These are phyloP conservation scores for Vanrija pseudolonga DNA, from an alignment of 1,284 basidiomycete species.

Conservation along the genomic window DNA sequence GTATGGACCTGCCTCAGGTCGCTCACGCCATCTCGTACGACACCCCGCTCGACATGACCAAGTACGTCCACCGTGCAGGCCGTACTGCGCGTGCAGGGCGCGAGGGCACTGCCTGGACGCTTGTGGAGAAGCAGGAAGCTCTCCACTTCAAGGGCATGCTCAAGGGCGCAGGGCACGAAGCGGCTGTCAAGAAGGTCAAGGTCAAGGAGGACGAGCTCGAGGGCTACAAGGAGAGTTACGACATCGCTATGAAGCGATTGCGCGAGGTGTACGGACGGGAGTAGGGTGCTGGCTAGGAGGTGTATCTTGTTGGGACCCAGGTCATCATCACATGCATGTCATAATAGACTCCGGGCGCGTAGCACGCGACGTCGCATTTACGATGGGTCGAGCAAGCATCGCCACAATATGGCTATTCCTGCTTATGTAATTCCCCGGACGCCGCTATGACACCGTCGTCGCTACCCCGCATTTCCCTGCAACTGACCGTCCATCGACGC, in stretches of 20 bases:
- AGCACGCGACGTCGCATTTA: too few relatives aligned
- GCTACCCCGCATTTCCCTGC: too few relatives aligned
- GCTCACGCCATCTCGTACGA: slow-evolving; percentile 92
- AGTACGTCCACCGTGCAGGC: slow-evolving; percentile 95
- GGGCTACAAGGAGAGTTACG: slow-evolving; percentile 61
- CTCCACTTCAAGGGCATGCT: slow-evolving; percentile 84
- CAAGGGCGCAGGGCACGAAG: slow-evolving; percentile 67
- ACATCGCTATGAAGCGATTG: slow-evolving; percentile 45
- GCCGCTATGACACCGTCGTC: too few relatives aligned
- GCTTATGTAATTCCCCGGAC: too few relatives aligned
- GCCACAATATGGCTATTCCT: background rate
- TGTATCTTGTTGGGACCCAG: background rate
- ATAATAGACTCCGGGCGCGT: too few relatives aligned
- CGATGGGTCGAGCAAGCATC: background rate
- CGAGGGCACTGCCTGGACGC: slow-evolving; percentile 81
- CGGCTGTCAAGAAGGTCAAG: slow-evolving; percentile 67
- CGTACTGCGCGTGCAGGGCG: slow-evolving; percentile 89
- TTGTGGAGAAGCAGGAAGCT: slow-evolving; percentile 96
- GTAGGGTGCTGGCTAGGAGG: background rate
- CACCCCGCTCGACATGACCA: slow-evolving; percentile 91
- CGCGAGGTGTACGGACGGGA: slow-evolving; percentile 25
- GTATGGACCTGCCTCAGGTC: slow-evolving; percentile 91
- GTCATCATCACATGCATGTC: background rate
- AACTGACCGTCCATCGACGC: background rate
- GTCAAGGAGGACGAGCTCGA: slow-evolving; percentile 64